Evolutionary conservation across 1,139 yeast species (phyloP).

Genomic region (Candida glucosophila): DNA sequence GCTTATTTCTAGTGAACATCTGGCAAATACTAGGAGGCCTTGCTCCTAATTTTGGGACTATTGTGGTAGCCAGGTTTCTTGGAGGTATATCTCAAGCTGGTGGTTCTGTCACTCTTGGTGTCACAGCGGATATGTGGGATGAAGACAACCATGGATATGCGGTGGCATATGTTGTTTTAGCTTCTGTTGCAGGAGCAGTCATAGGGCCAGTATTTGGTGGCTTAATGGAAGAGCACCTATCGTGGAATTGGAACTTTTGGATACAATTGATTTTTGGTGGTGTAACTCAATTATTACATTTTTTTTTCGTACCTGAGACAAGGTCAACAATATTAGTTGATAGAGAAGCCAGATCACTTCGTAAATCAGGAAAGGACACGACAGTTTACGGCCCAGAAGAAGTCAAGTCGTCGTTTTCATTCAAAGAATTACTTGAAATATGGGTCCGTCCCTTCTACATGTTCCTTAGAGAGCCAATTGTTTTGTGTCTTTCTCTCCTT

Average conservation of each 20-base stretch:
- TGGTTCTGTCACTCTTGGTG: constrained; percentile 30
- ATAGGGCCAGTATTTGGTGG: constrained; percentile 31
- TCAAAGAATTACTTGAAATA: constrained; percentile 14
- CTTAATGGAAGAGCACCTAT: constrained; percentile 15
- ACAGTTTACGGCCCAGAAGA: constrained; percentile 22
- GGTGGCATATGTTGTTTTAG: constrained; percentile 25
- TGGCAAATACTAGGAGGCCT: constrained; percentile 27
- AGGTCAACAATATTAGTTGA: constrained; percentile 20
- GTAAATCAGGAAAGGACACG: constrained; percentile 16
- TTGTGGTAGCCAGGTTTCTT: constrained; percentile 19
- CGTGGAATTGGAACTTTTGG: constrained; percentile 29
- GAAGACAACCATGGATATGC: constrained; percentile 26
- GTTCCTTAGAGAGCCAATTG: constrained; percentile 27
- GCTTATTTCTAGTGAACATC: constrained; percentile 22
- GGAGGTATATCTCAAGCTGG: constrained; percentile 24
- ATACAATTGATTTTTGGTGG: constrained; percentile 28
- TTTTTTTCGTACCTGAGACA: constrained; percentile 23
- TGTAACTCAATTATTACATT: constrained; percentile 17
- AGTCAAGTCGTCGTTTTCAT: constrained; percentile 9
- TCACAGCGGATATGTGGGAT: constrained; percentile 31
- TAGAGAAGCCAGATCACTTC: constrained; percentile 21
- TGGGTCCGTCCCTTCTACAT: constrained; percentile 28
- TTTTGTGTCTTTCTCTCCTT: constrained; percentile 24
- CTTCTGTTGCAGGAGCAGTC: constrained; percentile 27
- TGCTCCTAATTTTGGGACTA: constrained; percentile 22